A percentile compares a stretch with the other conserved stretches of the same genome.
Evolutionary conservation across 169 alveolate genomes (phyloP).

Genomic region (Blepharisma undulans): DNA sequence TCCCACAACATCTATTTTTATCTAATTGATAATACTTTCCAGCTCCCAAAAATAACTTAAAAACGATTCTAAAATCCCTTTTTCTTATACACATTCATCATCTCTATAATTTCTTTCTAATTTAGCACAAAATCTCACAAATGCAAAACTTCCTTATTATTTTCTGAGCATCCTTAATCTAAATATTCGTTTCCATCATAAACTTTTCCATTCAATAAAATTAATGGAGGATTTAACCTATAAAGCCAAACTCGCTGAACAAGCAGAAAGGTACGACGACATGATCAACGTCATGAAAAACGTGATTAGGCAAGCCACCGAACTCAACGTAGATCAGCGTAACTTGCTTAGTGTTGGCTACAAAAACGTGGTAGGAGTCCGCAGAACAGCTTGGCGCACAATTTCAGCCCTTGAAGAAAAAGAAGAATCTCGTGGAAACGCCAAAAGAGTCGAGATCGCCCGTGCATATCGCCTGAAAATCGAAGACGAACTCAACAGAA

Average conservation of each 20-base stretch:
- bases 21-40: not conserved
- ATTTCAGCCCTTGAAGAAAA: constrained; percentile 95
- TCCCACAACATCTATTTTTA: not conserved
- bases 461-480: constrained; percentile 87
- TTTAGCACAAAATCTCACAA: not conserved
- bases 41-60: not conserved
- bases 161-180: not conserved
- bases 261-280: constrained; percentile 99
- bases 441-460: constrained; percentile 89
- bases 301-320: constrained; percentile 84
- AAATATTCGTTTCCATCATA: not conserved
- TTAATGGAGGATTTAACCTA: constrained; percentile 59
- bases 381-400: constrained; percentile 98
- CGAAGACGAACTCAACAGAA: constrained; percentile 21
- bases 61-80: not conserved
- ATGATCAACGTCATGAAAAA: constrained; percentile 88
- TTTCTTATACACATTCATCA: not conserved
- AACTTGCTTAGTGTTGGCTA: constrained; percentile 97
- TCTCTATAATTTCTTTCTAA: not conserved
- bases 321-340: constrained; percentile 93
- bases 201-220: not conserved
- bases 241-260: constrained; percentile 98
- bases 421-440: constrained; percentile 94
- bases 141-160: no score
- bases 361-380: constrained; percentile 98